These are phyloP conservation scores for Aethionema arabicum DNA, from an alignment of 345 rosid species.

Conservation along the genomic window DNA sequence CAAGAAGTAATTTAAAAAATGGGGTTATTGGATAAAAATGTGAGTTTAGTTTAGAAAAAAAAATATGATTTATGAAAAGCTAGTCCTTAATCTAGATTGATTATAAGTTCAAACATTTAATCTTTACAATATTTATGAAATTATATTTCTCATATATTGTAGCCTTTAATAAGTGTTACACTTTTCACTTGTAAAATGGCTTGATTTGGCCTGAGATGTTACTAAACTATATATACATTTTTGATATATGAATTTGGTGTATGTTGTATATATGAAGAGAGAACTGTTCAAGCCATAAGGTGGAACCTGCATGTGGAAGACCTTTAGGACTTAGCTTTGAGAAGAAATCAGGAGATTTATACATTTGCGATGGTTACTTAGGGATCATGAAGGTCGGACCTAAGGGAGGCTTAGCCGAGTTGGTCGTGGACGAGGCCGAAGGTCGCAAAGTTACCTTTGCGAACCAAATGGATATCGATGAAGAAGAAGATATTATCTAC, in stretches of 20 bases:
- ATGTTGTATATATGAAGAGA: conserved; percentile 39
- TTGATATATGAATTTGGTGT: not conserved
- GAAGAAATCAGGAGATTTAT: conserved; percentile 61
- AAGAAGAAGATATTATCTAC: conserved; percentile 54
- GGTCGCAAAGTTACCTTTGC: conserved; percentile 56
- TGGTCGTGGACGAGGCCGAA: conserved; percentile 48
- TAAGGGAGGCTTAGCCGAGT: conserved; percentile 57
- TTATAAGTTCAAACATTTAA: too few species aligned
- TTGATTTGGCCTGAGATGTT: not conserved
- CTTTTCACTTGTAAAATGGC: not conserved
- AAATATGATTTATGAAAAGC: too few species aligned
- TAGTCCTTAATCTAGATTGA: too few species aligned
- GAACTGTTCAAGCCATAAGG: conserved; percentile 50
- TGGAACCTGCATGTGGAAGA: conserved; percentile 63
- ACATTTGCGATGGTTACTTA: conserved; percentile 69
- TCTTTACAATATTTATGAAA: too few species aligned
- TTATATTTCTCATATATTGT: too few species aligned
- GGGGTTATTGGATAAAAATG: too few species aligned
- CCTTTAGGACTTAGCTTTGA: conserved; percentile 70
- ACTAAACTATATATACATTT: not conserved
- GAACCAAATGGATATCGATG: conserved; percentile 72
- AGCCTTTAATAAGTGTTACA: too few species aligned
- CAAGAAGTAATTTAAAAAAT: too few species aligned
- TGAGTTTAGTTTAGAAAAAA: too few species aligned
- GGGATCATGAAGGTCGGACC: conserved; percentile 70